Conservation (phyloP, 768 basidiomycete species). For the Kwoniella botswanensis region DNA sequence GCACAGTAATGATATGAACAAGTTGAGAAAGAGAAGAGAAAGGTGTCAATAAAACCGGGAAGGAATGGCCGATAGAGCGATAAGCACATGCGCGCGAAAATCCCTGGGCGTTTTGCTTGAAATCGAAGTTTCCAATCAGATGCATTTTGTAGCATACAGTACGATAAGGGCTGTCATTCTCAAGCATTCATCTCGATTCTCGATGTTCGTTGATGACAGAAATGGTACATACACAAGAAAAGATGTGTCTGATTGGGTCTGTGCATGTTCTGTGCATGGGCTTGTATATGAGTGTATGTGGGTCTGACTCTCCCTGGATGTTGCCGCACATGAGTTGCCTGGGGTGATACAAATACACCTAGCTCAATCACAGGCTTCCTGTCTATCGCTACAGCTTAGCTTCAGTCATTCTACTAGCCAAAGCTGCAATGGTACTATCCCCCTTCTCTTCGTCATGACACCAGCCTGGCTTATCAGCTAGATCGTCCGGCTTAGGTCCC, state of each 20-base stretch:
- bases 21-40: background rate
- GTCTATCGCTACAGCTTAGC: background rate
- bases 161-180: too few species aligned
- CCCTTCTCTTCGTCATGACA: conserved; percentile 15
- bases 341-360: background rate
- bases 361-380: background rate
- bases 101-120: too few species aligned
- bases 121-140: too few species aligned
- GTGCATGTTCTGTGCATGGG: too few species aligned
- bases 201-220: too few species aligned
- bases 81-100: background rate
- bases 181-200: too few species aligned
- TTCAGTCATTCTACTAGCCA: background rate
- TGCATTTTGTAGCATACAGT: too few species aligned
- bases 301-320: too few species aligned
- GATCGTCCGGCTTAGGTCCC: conserved; percentile 33
- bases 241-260: too few species aligned
- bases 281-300: too few species aligned
- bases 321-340: too few species aligned
- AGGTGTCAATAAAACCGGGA: conserved; percentile 3
- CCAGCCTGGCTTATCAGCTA: conserved; percentile 41
- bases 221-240: too few species aligned
- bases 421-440: background rate
- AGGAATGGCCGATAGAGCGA: background rate
- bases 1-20: background rate